A percentile compares a stretch with the other conserved stretches of the same genome.
phyloP scores from a whole-genome alignment of 148 eudicot species.

The Salicornia ramosissima region DNA sequence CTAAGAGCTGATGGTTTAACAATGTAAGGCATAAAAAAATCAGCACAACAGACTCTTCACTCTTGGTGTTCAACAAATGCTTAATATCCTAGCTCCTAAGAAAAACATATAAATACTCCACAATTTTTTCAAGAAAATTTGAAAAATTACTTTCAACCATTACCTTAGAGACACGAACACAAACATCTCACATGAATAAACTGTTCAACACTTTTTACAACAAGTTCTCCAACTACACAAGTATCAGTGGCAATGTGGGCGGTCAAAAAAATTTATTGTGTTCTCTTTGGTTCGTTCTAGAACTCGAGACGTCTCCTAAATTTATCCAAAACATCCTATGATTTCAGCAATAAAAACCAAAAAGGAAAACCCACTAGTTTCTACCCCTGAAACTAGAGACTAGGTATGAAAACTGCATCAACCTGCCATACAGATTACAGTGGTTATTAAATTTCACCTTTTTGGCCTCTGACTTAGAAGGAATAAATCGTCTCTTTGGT shows the following conservation, averaged over 20 bases:
- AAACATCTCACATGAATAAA: no score
- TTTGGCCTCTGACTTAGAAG: conserved; percentile 86
- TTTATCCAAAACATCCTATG: neutral
- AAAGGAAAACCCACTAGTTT: neutral
- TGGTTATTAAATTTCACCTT: conserved; percentile 34
- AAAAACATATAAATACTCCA: neutral
- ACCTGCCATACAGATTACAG: neutral
- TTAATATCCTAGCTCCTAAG: neutral
- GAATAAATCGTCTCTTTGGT: conserved; percentile 88
- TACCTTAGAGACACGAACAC: no score
- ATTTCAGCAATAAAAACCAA: neutral
- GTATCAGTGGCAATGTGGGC: neutral
- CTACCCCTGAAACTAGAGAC: neutral
- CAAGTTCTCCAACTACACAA: neutral
- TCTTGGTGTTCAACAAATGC: neutral
- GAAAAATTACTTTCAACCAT: neutral
- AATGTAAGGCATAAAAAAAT: neutral
- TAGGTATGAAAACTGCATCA: neutral
- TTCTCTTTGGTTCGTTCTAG: neutral
- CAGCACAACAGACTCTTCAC: neutral
- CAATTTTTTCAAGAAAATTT: neutral
- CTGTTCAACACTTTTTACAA: no score
- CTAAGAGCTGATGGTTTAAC: neutral
- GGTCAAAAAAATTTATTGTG: neutral
- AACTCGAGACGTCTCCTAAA: neutral